phyloP scores from a whole-genome alignment of 106 monocot genomes.

The Dendrobium officinale region DNA sequence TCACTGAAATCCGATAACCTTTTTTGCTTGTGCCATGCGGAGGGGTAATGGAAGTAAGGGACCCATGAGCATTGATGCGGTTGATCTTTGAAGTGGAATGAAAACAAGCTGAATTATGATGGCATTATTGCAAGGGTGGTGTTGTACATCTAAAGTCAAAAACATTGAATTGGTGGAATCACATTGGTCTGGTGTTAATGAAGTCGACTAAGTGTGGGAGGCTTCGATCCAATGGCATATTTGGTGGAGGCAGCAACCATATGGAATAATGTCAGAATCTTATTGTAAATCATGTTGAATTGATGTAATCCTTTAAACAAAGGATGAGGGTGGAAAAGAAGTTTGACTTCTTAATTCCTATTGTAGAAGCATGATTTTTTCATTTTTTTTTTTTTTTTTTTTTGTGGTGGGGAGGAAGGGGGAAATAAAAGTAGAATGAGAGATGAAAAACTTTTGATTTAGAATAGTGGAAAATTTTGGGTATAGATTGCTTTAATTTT shows the following conservation, averaged over 20 bases:
- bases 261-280: not conserved
- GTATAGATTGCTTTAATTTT: too few relatives aligned
- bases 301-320: too few relatives aligned
- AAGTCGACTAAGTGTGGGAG: not conserved
- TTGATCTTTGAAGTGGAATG: not conserved
- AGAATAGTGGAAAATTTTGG: not conserved
- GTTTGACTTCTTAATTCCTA: not conserved
- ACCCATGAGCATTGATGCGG: not conserved
- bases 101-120: not conserved
- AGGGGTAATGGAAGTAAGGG: not conserved
- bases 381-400: not conserved
- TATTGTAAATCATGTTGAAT: not conserved
- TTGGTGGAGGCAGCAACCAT: not conserved
- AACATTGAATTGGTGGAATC: not conserved
- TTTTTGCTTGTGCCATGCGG: too few relatives aligned
- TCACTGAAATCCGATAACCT: not conserved
- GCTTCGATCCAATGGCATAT: not conserved
- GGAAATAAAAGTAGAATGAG: not conserved
- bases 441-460: not conserved
- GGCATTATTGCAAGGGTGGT: not conserved
- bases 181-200: not conserved
- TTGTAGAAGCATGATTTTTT: not conserved
- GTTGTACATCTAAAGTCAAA: not conserved
- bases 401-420: not conserved
- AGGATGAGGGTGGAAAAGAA: not conserved